These are phyloP conservation scores for Reutealis trisperma DNA, from an alignment of 345 rosid species.

Conservation along the genomic window DNA sequence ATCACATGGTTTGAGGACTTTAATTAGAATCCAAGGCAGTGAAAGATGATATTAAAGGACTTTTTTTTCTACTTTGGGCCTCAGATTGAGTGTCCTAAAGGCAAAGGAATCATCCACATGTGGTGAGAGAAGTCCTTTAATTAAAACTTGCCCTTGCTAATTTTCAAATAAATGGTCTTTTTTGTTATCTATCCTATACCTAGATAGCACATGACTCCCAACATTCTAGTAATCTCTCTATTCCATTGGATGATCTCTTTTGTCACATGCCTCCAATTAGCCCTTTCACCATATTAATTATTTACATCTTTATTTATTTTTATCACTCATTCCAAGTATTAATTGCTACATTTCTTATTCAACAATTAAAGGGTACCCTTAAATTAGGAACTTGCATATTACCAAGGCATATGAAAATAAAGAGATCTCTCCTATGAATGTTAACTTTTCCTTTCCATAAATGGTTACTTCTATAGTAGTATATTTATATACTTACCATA, in stretches of 20 bases:
- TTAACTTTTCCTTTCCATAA: neutral
- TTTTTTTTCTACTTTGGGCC: conserved; percentile 29
- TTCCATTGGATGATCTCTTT: conserved; percentile 2
- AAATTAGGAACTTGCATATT: too few species aligned
- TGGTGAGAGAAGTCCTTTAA: conserved; percentile 24
- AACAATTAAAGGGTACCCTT: neutral
- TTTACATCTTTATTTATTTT: conserved; percentile 16
- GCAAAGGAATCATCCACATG: conserved; percentile 44
- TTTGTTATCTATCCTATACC: conserved; percentile 16
- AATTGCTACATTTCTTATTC: neutral
- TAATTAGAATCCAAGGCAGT: conserved; percentile 50
- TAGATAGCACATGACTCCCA: conserved; percentile 44
- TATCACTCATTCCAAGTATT: conserved; percentile 10
- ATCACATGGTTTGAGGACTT: conserved; percentile 45
- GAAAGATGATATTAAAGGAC: conserved; percentile 20
- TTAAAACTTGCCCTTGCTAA: conserved; percentile 16
- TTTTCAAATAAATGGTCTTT: conserved; percentile 23
- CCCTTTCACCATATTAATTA: neutral
- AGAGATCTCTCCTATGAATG: neutral
- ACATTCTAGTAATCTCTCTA: conserved; percentile 24
- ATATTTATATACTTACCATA: too few species aligned
- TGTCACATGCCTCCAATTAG: conserved; percentile 34
- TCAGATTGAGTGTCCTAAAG: conserved; percentile 40
- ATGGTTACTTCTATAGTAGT: too few species aligned
- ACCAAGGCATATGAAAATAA: too few species aligned